Conservation (phyloP, 345 rosid genomes). For the Aegle marmelos region DNA sequence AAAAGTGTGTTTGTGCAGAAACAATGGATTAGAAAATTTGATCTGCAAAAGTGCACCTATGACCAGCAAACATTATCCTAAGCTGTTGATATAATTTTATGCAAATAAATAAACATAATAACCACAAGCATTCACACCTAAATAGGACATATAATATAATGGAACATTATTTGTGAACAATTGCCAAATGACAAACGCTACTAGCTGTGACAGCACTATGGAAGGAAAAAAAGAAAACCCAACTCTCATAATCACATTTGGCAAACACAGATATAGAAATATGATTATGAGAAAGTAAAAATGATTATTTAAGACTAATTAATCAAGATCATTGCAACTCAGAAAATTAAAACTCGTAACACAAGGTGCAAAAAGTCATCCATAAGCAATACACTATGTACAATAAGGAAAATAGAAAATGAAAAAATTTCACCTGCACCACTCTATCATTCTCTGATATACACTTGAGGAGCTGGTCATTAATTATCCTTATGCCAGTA, state of each 20-base stretch:
- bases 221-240: neutral
- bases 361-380: neutral
- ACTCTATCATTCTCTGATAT: constrained; percentile 65
- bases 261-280: neutral
- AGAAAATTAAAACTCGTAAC: neutral
- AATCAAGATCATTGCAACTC: neutral
- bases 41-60: neutral
- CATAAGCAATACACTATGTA: neutral
- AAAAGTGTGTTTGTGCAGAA: neutral
- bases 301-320: neutral
- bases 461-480: constrained; percentile 68
- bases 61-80: neutral
- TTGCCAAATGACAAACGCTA: neutral
- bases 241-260: neutral
- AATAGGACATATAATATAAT: neutral
- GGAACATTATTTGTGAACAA: neutral
- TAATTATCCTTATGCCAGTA: constrained; percentile 49
- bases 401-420: constrained; percentile 10
- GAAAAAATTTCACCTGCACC: constrained; percentile 57
- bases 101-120: neutral
- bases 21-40: neutral
- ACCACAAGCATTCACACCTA: neutral
- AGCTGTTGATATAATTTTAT: neutral
- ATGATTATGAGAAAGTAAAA: neutral
- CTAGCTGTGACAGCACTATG: neutral